Conservation (phyloP, 441 rosid genomes). For the Mallotus japonicus region DNA sequence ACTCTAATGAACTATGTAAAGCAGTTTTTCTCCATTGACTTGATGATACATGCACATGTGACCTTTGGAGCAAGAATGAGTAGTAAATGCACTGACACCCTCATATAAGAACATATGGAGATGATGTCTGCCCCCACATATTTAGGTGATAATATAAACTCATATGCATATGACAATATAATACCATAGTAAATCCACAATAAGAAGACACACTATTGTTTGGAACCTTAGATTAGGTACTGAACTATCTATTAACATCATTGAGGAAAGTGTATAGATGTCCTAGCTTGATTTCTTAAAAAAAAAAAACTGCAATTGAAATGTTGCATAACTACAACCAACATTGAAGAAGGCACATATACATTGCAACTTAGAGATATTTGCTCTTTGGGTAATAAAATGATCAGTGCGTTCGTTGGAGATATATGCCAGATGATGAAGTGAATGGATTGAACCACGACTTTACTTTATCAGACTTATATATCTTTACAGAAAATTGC, state of each 20-base stretch:
- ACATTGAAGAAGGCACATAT: background rate
- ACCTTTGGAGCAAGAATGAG: background rate
- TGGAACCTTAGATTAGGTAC: background rate
- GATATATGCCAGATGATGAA: too few relatives aligned
- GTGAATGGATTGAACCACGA: too few relatives aligned
- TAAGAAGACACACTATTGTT: background rate
- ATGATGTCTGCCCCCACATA: background rate
- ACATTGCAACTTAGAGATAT: too few relatives aligned
- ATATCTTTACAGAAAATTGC: too few relatives aligned
- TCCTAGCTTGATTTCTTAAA: background rate
- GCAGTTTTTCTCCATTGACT: background rate
- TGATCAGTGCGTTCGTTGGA: too few relatives aligned
- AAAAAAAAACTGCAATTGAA: background rate
- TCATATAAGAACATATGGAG: background rate
- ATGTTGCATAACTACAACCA: background rate
- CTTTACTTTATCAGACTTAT: too few relatives aligned
- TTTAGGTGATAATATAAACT: background rate
- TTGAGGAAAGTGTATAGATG: background rate
- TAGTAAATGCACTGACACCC: background rate
- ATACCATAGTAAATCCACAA: background rate
- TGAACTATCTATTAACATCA: background rate
- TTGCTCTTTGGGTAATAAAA: too few relatives aligned
- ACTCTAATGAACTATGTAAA: background rate
- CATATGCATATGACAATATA: background rate
- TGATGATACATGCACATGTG: background rate